A percentile compares a stretch with the other conserved stretches of the same genome.
These are phyloP conservation scores for Aechmea fasciata DNA, from an alignment of 176 grass and related monocot species.

Conservation along the genomic window DNA sequence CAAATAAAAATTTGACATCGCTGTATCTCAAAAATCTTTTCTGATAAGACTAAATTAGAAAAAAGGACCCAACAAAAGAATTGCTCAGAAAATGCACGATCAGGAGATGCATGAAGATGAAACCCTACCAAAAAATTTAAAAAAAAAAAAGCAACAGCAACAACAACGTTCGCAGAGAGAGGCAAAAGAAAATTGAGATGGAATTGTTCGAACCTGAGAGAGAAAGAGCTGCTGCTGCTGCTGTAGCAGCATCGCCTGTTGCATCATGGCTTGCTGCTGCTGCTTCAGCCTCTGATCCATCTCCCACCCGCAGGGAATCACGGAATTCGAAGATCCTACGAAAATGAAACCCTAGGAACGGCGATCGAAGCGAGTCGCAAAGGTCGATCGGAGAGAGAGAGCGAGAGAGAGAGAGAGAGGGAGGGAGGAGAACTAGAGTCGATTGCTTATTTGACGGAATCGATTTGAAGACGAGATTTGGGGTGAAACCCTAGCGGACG, in stretches of 20 bases:
- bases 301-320: not conserved
- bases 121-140: not conserved
- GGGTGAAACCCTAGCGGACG: too few species aligned
- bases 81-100: not conserved
- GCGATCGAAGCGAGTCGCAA: not conserved
- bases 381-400: too few species aligned
- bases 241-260: conserved; percentile 5
- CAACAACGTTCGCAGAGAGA: not conserved
- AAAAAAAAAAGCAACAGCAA: not conserved
- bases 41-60: not conserved
- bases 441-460: too few species aligned
- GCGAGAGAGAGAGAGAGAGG: too few species aligned
- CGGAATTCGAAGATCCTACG: too few species aligned
- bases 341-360: not conserved
- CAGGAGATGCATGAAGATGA: not conserved
- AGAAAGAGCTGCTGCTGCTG: conserved; percentile 26
- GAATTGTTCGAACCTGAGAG: conserved; percentile 1
- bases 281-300: conserved; percentile 1
- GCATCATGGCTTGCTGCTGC: conserved; percentile 15
- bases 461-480: too few species aligned
- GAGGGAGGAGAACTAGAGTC: too few species aligned
- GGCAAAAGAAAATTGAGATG: not conserved
- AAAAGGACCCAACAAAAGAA: not conserved
- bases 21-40: too few species aligned
- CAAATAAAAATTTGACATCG: too few species aligned